Base-by-base conservation (phyloP, 768 basidiomycete genomes). In the Xerocomellus intermedius region DNA sequence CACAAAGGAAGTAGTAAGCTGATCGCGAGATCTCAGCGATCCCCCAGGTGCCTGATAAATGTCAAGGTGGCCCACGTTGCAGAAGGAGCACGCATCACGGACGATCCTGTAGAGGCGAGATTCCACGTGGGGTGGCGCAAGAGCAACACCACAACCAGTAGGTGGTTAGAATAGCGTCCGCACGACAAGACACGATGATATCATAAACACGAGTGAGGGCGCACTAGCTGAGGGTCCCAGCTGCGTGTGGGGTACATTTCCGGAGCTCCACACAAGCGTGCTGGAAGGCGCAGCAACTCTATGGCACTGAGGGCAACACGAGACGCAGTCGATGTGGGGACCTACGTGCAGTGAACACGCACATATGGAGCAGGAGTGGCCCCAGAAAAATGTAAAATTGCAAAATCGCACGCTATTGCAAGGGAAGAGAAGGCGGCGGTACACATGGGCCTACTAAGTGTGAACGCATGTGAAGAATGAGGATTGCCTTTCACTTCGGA, bases 1-100 rank as follows among this genome's bases (percentile, higher is more conserved):
- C 26, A 30, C 41, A 44, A 49, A 53, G 45, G 33, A 44, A 51
- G 36, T 17, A 24, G 19, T 7, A 22, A 43, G 33, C 28, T 32
- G 52, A 62, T 67, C 55, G 49, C 65, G 44, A 60, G 59, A 65
- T 68, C 61, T 60, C 65, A 68, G 62, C 65, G 63, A 64, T 42
- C 42, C 32, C 17, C 42, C 43, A 26, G 50, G 56, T 60, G 12
- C 58, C 58, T 57, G 66, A 52, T 19, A 32, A 42, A 42, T 24
- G 47, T 37, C 44, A 48, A 45, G 26, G 54, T 26, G 44, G 36
- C 12, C 50, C 54, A 61, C 37, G 55, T 48, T 48, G 41, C 38
- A 51, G 55, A 52, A 63, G 54, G 54, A 54, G n/a, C 61, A 60
- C 48, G 30, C 32, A 24, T 22, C 30, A 42, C 14, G 24, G 53